Base-by-base conservation (phyloP, 2,329 filamentous ascomycete genomes). In the Hypomyces rosellus region DNA sequence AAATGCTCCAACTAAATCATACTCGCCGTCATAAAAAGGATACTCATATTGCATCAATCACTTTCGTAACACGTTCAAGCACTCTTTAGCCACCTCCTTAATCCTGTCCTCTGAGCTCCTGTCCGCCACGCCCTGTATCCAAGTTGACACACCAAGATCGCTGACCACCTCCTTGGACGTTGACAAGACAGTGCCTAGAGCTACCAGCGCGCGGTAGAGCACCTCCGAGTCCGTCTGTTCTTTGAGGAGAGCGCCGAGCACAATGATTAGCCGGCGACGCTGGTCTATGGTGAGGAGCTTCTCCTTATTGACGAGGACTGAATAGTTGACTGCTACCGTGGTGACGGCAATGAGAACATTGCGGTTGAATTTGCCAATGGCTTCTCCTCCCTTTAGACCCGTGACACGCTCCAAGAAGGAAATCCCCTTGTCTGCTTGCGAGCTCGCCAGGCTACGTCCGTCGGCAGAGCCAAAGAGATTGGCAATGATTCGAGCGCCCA, bases 281-380 rank as follows among this genome's bases (percentile, higher is more conserved):
- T 64, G 63, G 45, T 60, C 66, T 34, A 52, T 63, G 33, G 51
- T 61, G 50, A 66, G 66, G 52, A 69, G 68, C 54, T 66, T 74
- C 56, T 75, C 67, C 46, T 71, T 70, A 30, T 70, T 56, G 8
- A 88, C 77, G 11, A 91, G 76, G 1, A 96, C 89, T 0, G 89
- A 77, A 56, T 88, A 86, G 69, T 99, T 97, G 64, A 97, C 85
- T 53, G 86, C 84, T 0, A 89, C 76, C 0, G 93, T 96, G 1
- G 88, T 84, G 15, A 89, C 74, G 0, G 93, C 92, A 49, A 96
- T 85, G 46, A 86, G 80, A 11, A 97, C 74, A 59, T 95, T 95
- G 47, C 87, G 82, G 64, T 95, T 93, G 46, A 67, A 70, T 12
- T 69, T 57, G 55, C 76, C 77, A n/a, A 80, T 71, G 2, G 72